phyloP scores from a whole-genome alignment of 2,329 filamentous ascomycete species.

The Cadophora sp. region DNA sequence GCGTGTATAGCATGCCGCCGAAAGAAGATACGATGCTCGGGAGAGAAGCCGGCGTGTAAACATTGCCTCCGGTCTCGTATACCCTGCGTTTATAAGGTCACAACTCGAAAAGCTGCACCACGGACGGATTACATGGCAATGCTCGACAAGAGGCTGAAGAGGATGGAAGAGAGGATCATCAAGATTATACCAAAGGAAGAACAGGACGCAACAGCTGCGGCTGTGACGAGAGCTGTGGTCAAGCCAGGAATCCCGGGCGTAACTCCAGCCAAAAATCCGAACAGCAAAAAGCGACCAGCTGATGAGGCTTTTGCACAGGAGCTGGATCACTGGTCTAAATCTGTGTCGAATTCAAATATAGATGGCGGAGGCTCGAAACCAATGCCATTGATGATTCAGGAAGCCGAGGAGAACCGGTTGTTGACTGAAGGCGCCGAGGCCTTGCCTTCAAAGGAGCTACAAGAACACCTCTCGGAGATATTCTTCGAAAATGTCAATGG shows the following conservation, averaged over 20 bases:
- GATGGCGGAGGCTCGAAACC: slow-evolving; percentile 55
- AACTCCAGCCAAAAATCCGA: slow-evolving; percentile 57
- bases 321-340: slow-evolving; percentile 80
- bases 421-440: slow-evolving; percentile 83
- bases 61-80: slow-evolving; percentile 92
- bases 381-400: slow-evolving; percentile 62
- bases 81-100: slow-evolving; percentile 97
- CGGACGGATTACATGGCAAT: slow-evolving; percentile 99
- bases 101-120: slow-evolving; percentile 89
- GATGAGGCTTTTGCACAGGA: slow-evolving; percentile 89
- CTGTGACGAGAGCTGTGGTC: slow-evolving; percentile 80
- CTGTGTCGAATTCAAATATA: slow-evolving; percentile 57
- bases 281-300: slow-evolving; percentile 77
- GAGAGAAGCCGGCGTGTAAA: slow-evolving; percentile 97
- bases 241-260: slow-evolving; percentile 75
- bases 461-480: slow-evolving; percentile 91
- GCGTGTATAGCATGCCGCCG: slow-evolving; percentile 95
- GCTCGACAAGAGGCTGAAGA: slow-evolving; percentile 92
- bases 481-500: slow-evolving; percentile 97
- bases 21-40: slow-evolving; percentile 98
- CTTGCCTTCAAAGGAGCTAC: slow-evolving; percentile 83
- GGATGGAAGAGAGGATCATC: slow-evolving; percentile 98
- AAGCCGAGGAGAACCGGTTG: slow-evolving; percentile 77
- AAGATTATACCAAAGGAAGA: slow-evolving; percentile 92
- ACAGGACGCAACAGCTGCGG: slow-evolving; percentile 65